Evolutionary conservation across 2,329 filamentous ascomycete genomes (phyloP).

Genomic region (Botrytis aclada): DNA sequence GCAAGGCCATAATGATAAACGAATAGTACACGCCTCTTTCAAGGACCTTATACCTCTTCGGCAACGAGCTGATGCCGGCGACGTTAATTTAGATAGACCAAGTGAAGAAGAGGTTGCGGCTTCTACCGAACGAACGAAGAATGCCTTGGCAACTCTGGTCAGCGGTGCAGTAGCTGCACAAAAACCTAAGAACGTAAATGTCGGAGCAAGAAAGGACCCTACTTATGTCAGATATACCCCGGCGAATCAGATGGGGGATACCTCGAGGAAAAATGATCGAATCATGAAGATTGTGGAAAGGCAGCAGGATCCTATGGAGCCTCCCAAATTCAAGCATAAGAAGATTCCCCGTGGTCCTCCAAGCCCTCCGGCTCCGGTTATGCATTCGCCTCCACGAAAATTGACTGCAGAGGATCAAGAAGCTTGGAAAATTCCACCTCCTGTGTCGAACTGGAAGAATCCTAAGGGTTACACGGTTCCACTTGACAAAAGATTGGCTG

Average conservation of each 20-base stretch:
- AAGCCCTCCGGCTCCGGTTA: slow-evolving; percentile 86
- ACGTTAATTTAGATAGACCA: slow-evolving; percentile 82
- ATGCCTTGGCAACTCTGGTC: slow-evolving; percentile 78
- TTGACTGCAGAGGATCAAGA: slow-evolving; percentile 96
- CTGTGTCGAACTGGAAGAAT: slow-evolving; percentile 99
- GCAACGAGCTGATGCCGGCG: slow-evolving; percentile 88
- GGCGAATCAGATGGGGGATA: slow-evolving; percentile 93
- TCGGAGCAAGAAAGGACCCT: slow-evolving; percentile 74
- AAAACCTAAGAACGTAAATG: slow-evolving; percentile 92
- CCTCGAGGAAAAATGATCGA: slow-evolving; percentile 79
- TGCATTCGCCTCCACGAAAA: slow-evolving; percentile 93
- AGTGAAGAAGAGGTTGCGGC: slow-evolving; percentile 79
- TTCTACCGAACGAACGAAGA: slow-evolving; percentile 83
- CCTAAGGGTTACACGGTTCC: slow-evolving; percentile 97
- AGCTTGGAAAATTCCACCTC: slow-evolving; percentile 87
- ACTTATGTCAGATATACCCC: slow-evolving; percentile 96
- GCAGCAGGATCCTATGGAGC: slow-evolving; percentile 92
- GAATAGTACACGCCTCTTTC: slow-evolving; percentile 92
- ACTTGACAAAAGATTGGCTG: slow-evolving; percentile 89
- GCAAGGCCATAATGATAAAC: slow-evolving; percentile 78
- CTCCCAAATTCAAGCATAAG: slow-evolving; percentile 98
- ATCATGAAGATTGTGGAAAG: slow-evolving; percentile 98
- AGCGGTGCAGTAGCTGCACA: slow-evolving; percentile 85
- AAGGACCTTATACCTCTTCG: slow-evolving; percentile 94
- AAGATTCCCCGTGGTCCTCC: slow-evolving; percentile 93